phyloP scores from a whole-genome alignment of 306 rosid species.

The Cicer yamashitae region DNA sequence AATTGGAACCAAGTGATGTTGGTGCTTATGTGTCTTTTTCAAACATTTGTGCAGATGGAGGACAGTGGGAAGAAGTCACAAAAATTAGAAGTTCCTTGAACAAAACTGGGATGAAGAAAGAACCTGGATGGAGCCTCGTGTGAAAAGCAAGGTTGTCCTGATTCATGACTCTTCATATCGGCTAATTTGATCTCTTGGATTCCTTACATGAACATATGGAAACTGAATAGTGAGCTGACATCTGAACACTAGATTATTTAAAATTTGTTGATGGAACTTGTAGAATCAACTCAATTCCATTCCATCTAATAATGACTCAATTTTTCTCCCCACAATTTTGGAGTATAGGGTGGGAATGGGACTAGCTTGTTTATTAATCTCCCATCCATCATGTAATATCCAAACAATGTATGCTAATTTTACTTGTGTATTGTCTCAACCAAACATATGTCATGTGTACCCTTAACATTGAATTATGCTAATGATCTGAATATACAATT shows the following conservation, averaged over 20 bases:
- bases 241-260: not conserved
- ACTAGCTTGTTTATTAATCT: not conserved
- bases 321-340: not conserved
- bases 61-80: conserved; percentile 73
- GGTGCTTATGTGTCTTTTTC: conserved; percentile 70
- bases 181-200: conserved; percentile 6
- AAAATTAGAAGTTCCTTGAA: conserved; percentile 65
- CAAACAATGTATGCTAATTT: conserved; percentile 5
- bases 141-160: conserved; percentile 41
- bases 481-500: not conserved
- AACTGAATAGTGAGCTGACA: conserved; percentile 18
- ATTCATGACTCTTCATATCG: conserved; percentile 17
- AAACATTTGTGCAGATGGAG: conserved; percentile 77
- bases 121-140: conserved; percentile 74
- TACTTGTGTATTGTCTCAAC: not conserved
- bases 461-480: not conserved
- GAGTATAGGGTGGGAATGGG: not conserved
- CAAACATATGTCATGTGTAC: not conserved
- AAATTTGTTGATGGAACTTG: conserved; percentile 2
- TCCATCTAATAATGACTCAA: not conserved
- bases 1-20: conserved; percentile 64
- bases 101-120: conserved; percentile 62
- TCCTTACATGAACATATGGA: not conserved
- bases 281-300: conserved; percentile 14
- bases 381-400: conserved; percentile 13